Percentiles rank a stretch among this genome's conserved stretches.
phyloP scores from a whole-genome alignment of 1,284 basidiomycete genomes.

The Testicularia cyperi region DNA sequence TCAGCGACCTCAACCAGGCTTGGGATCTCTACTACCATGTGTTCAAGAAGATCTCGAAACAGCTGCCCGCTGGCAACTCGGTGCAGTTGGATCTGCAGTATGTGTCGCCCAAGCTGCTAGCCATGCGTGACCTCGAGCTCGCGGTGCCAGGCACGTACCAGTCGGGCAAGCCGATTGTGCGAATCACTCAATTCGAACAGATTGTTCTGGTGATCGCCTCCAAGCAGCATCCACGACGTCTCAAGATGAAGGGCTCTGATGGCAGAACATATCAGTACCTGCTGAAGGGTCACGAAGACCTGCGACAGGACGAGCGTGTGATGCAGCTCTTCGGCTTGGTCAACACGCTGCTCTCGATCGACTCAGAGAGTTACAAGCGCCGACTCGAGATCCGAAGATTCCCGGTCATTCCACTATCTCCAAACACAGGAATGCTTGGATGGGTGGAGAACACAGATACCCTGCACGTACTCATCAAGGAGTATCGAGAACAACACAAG shows the following conservation, averaged over 20 bases:
- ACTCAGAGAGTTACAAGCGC: slow-evolving; percentile 93
- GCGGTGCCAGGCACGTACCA: slow-evolving; percentile 97
- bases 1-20: slow-evolving; percentile 89
- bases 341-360: slow-evolving; percentile 88
- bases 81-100: slow-evolving; percentile 85
- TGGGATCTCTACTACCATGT: slow-evolving; percentile 98
- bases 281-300: slow-evolving; percentile 97
- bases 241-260: slow-evolving; percentile 86
- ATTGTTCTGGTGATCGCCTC: slow-evolving; percentile 78
- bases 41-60: slow-evolving; percentile 95
- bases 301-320: slow-evolving; percentile 97
- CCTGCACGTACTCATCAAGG: slow-evolving; percentile 94
- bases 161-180: slow-evolving; percentile 80
- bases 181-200: slow-evolving; percentile 70
- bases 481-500: slow-evolving; percentile 66
- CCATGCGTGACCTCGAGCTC: slow-evolving; percentile 83
- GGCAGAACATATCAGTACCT: slow-evolving; percentile 90
- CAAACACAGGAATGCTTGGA: slow-evolving; percentile 90
- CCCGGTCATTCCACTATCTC: slow-evolving; percentile 91
- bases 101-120: slow-evolving; percentile 88
- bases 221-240: slow-evolving; percentile 92
- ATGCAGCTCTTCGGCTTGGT: slow-evolving; percentile 99
- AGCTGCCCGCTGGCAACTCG: slow-evolving; percentile 82
- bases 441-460: slow-evolving; percentile 98
- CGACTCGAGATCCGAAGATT: slow-evolving; percentile 91